A percentile compares a stretch with the other conserved stretches of the same genome.
phyloP scores from a whole-genome alignment of 768 basidiomycete genomes.

The Naganishia onofrii region DNA sequence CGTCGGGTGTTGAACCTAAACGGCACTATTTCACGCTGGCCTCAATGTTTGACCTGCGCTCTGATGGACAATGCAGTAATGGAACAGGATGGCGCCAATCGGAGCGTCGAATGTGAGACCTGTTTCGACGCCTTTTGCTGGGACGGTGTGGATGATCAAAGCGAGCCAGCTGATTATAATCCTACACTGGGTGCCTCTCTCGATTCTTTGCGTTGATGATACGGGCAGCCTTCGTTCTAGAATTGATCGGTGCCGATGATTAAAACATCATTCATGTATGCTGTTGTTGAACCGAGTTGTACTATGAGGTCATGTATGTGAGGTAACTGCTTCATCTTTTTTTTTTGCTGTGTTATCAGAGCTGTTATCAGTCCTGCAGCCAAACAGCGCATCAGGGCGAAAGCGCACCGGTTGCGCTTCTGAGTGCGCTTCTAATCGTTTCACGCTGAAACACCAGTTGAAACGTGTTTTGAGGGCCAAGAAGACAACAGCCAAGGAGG shows the following conservation, averaged over 20 bases:
- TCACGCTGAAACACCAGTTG: neutral
- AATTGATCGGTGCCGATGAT: neutral
- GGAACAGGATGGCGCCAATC: conserved; percentile 34
- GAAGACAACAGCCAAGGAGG: too few relatives aligned
- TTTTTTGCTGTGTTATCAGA: too few relatives aligned
- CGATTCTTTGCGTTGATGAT: neutral
- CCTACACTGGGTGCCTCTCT: neutral
- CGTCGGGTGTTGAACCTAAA: conserved; percentile 57
- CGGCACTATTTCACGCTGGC: conserved; percentile 49
- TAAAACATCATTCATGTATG: too few relatives aligned
- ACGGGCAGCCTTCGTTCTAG: too few relatives aligned
- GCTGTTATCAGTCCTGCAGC: too few relatives aligned
- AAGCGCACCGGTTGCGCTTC: too few relatives aligned
- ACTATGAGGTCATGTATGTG: too few relatives aligned
- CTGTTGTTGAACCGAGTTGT: too few relatives aligned
- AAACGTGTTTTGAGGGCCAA: neutral
- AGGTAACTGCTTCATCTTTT: too few relatives aligned
- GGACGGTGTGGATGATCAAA: conserved; percentile 35
- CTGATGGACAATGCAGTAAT: conserved; percentile 58
- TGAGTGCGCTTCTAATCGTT: neutral
- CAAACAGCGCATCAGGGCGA: too few relatives aligned
- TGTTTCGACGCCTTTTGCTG: conserved; percentile 49
- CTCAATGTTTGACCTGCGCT: conserved; percentile 70
- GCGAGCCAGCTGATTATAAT: neutral
- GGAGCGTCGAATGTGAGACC: conserved; percentile 39